Percentiles rank a stretch among this genome's conserved stretches.
phyloP scores from a whole-genome alignment of 2,329 filamentous ascomycete species.

The Aspergillus quadrilineatus region DNA sequence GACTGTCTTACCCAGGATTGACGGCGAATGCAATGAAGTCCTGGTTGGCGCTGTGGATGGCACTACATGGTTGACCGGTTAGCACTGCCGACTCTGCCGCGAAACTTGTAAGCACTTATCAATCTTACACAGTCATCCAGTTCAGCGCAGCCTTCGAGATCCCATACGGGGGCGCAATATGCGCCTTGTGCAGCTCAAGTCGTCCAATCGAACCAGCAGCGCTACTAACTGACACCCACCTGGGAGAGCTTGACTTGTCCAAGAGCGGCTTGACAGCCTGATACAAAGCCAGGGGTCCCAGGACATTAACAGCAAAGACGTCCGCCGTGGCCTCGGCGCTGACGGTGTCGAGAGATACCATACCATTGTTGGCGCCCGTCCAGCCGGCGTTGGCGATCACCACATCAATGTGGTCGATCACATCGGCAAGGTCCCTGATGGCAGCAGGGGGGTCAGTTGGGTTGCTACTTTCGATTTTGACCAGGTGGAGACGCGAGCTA shows the following conservation, averaged over 20 bases:
- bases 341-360: neutral
- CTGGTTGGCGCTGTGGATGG: neutral
- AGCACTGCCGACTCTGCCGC: too few relatives aligned
- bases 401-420: neutral
- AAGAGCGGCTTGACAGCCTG: neutral
- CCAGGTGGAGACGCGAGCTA: neutral
- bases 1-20: neutral
- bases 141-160: neutral
- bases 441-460: neutral
- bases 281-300: neutral
- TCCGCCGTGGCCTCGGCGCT: neutral
- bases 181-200: neutral
- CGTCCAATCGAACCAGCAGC: neutral
- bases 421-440: neutral
- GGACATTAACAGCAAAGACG: neutral
- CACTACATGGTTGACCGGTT: neutral
- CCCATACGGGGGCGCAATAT: neutral
- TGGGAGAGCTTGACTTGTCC: neutral
- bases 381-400: conserved; percentile 7
- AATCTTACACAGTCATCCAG: neutral
- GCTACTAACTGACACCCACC: neutral
- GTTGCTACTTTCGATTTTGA: conserved; percentile 1
- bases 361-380: neutral
- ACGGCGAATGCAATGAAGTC: neutral
- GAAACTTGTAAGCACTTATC: too few relatives aligned